phyloP scores from a whole-genome alignment of 1,284 basidiomycete genomes.

The Wallemia mellicola region DNA sequence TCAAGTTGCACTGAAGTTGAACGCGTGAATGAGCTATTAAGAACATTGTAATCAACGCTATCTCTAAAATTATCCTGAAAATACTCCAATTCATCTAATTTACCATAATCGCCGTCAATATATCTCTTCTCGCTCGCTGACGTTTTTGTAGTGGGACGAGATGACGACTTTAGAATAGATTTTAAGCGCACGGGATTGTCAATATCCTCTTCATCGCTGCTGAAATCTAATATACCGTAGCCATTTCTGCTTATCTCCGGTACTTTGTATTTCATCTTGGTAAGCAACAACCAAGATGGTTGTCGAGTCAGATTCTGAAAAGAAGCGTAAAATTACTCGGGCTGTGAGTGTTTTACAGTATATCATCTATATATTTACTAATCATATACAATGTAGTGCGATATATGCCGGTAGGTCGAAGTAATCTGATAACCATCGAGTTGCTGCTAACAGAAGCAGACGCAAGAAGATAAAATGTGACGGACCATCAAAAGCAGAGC shows the following conservation, averaged over 20 bases:
- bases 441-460: not conserved
- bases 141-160: not conserved
- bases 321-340: not conserved
- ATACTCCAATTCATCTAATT: not conserved
- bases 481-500: not conserved
- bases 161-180: not conserved
- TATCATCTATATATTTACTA: not conserved
- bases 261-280: not conserved
- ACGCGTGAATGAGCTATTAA: not conserved
- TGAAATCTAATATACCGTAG: not conserved
- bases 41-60: not conserved
- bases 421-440: not conserved
- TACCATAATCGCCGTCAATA: not conserved
- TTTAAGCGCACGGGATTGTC: not conserved
- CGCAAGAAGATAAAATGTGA: slow-evolving; percentile 1
- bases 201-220: not conserved
- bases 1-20: not conserved
- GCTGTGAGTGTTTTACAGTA: not conserved
- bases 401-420: not conserved
- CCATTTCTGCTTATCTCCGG: not conserved
- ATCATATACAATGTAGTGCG: not conserved
- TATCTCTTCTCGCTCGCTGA: not conserved
- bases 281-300: not conserved
- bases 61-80: not conserved
- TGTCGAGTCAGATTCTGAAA: not conserved